Percentiles rank a stretch among this genome's conserved stretches.
Conservation (phyloP, 495 filamentous ascomycete species). For the Lasiosphaeria ovina region DNA sequence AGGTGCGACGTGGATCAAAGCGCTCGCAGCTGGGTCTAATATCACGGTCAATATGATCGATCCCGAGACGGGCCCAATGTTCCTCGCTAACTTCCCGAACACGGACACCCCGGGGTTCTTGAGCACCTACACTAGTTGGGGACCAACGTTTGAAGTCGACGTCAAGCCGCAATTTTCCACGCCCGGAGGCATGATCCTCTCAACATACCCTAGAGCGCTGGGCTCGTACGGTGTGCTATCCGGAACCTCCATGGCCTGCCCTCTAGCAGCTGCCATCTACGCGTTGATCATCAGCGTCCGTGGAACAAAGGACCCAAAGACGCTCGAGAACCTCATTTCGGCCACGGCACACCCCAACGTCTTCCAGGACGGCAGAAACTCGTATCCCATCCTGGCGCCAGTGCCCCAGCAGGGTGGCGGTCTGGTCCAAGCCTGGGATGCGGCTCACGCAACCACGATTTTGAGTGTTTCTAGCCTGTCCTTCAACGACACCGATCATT, state of each 20-base stretch:
- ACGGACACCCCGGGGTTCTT: slow-evolving; percentile 41
- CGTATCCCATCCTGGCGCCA: slow-evolving; percentile 46
- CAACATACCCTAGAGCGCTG: slow-evolving; percentile 51
- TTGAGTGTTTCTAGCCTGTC: slow-evolving; percentile 53
- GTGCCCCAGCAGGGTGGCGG: slow-evolving; percentile 58
- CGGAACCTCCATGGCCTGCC: slow-evolving; percentile 62
- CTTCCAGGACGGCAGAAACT: slow-evolving; percentile 46
- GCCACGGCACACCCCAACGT: slow-evolving; percentile 42
- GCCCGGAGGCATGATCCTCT: slow-evolving; percentile 56
- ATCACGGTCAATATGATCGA: slow-evolving; percentile 45
- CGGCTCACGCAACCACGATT: slow-evolving; percentile 52
- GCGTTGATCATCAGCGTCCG: slow-evolving; percentile 52
- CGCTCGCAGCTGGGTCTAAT: slow-evolving; percentile 35
- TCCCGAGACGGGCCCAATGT: slow-evolving; percentile 36
- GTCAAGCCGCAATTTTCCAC: slow-evolving; percentile 54
- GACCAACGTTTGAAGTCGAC: slow-evolving; percentile 54
- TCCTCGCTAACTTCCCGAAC: slow-evolving; percentile 39
- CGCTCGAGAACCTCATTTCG: slow-evolving; percentile 46
- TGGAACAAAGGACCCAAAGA: slow-evolving; percentile 47
- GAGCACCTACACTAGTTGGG: slow-evolving; percentile 55
- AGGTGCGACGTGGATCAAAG: slow-evolving; percentile 44
- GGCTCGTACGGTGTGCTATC: slow-evolving; percentile 55
- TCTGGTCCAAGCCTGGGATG: slow-evolving; percentile 55
- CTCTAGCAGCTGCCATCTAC: slow-evolving; percentile 52
- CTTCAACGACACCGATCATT: slow-evolving; percentile 58